These are phyloP conservation scores for Noccaea bulbosa DNA, from an alignment of 345 rosid genomes.

Conservation along the genomic window DNA sequence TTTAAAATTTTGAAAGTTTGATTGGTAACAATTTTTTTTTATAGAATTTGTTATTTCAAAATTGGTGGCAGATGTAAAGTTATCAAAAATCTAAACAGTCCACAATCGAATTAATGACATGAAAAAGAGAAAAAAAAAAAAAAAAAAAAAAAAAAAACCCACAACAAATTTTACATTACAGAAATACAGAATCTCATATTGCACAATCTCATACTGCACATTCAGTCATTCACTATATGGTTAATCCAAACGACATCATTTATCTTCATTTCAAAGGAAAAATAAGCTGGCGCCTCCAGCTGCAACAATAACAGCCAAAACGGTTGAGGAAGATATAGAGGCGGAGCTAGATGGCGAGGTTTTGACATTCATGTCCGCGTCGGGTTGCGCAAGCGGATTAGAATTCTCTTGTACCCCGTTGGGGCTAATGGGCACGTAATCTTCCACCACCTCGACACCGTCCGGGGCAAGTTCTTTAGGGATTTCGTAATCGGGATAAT, in stretches of 20 bases:
- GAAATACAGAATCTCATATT: slow-evolving; percentile 7
- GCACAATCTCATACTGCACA: slow-evolving; percentile 5
- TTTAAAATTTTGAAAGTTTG: no score
- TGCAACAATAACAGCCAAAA: slow-evolving; percentile 1
- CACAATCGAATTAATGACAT: neutral
- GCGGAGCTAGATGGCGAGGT: slow-evolving; percentile 7
- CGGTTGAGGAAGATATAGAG: slow-evolving; percentile 20
- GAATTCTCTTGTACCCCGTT: neutral
- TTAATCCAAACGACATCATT: slow-evolving; percentile 17
- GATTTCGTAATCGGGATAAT: slow-evolving; percentile 43
- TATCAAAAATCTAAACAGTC: neutral
- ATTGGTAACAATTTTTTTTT: no score
- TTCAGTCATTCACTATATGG: neutral
- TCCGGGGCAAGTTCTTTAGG: slow-evolving; percentile 43
- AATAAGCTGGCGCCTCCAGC: slow-evolving; percentile 28
- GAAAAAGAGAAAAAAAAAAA: neutral
- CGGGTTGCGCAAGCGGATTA: slow-evolving; percentile 34
- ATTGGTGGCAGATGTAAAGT: neutral
- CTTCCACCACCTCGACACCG: slow-evolving; percentile 34
- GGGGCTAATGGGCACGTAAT: slow-evolving; percentile 37
- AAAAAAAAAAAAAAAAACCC: neutral
- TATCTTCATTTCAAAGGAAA: slow-evolving; percentile 30
- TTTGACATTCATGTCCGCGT: neutral
- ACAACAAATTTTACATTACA: slow-evolving; percentile 9
- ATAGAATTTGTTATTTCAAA: no score